These are phyloP conservation scores for Hericium rajendrae DNA, from an alignment of 768 basidiomycete genomes.

Conservation along the genomic window DNA sequence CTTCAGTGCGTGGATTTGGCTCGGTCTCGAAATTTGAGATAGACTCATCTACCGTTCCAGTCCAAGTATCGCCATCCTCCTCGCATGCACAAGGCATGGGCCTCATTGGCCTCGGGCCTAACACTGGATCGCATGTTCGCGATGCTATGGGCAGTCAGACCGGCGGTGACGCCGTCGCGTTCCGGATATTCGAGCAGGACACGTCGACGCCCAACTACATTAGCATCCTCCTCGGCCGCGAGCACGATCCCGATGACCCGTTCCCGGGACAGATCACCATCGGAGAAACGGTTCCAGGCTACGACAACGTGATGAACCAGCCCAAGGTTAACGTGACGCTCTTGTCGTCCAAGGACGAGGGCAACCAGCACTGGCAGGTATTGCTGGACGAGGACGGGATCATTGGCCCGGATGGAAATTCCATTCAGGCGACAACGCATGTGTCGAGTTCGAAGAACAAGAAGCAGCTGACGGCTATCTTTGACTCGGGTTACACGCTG, in stretches of 20 bases:
- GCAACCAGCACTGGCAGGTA: constrained; percentile 56
- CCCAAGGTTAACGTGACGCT: constrained; percentile 40
- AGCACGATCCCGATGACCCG: constrained; percentile 39
- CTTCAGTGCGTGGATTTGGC: constrained; percentile 28
- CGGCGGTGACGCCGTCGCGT: constrained; percentile 43
- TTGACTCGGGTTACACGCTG: constrained; percentile 65
- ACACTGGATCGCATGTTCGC: constrained; percentile 41
- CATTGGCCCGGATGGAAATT: constrained; percentile 48
- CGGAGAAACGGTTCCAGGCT: constrained; percentile 45
- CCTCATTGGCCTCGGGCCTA: constrained; percentile 53
- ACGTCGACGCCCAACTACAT: constrained; percentile 49
- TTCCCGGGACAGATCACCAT: constrained; percentile 56
- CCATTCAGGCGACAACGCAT: constrained; percentile 33
- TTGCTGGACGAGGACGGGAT: constrained; percentile 54
- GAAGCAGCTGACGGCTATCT: constrained; percentile 45
- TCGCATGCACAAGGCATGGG: constrained; percentile 27
- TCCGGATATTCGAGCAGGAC: constrained; percentile 57
- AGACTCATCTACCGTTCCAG: constrained; percentile 19
- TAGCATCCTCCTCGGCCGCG: constrained; percentile 54
- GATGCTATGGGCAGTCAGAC: constrained; percentile 22
- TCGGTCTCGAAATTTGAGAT: neutral
- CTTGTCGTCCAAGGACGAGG: constrained; percentile 22
- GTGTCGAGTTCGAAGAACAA: constrained; percentile 33
- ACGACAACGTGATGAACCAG: constrained; percentile 37
- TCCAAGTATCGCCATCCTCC: constrained; percentile 27